These are phyloP conservation scores for Aspergillus pseudoglaucus DNA, from an alignment of 2,329 filamentous ascomycete species.

Conservation along the genomic window DNA sequence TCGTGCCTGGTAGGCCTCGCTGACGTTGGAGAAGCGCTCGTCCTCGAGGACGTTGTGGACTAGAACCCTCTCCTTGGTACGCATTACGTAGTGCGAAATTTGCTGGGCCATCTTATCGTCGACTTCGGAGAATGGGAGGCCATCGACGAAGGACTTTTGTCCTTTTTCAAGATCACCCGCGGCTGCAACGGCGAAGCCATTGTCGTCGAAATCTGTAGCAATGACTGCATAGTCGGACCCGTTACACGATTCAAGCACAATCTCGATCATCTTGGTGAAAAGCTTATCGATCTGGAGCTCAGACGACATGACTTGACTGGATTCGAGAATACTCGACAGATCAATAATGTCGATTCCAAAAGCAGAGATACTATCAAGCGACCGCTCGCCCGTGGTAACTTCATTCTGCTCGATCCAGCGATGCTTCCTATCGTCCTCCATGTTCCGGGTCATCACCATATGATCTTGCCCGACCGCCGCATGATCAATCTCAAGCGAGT, in stretches of 20 bases:
- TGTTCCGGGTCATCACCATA: slow-evolving; percentile 20
- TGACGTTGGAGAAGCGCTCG: slow-evolving; percentile 58
- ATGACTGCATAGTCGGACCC: slow-evolving; percentile 55
- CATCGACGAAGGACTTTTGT: slow-evolving; percentile 47
- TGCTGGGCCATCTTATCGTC: slow-evolving; percentile 56
- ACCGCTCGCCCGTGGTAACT: slow-evolving; percentile 30
- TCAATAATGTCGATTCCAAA: slow-evolving; percentile 53
- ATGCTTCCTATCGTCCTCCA: slow-evolving; percentile 36
- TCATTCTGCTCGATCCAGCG: slow-evolving; percentile 39
- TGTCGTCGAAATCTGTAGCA: slow-evolving; percentile 53
- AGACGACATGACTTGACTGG: slow-evolving; percentile 59
- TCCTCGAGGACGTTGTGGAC: slow-evolving; percentile 59
- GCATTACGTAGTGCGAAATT: slow-evolving; percentile 56
- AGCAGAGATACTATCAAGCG: slow-evolving; percentile 34
- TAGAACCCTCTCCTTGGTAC: slow-evolving; percentile 58
- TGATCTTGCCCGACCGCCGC: slow-evolving; percentile 24
- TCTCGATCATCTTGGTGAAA: slow-evolving; percentile 57
- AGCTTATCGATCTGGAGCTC: slow-evolving; percentile 59
- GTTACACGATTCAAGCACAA: slow-evolving; percentile 58
- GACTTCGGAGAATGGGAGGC: slow-evolving; percentile 50
- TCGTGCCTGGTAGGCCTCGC: slow-evolving; percentile 48
- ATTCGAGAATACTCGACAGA: slow-evolving; percentile 57
- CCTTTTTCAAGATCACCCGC: slow-evolving; percentile 52
- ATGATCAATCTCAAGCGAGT: slow-evolving; percentile 38
- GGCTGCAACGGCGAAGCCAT: slow-evolving; percentile 56